These are phyloP conservation scores for Debaryomyces psychrophilus DNA, from an alignment of 1,139 yeast genomes.

Conservation along the genomic window DNA sequence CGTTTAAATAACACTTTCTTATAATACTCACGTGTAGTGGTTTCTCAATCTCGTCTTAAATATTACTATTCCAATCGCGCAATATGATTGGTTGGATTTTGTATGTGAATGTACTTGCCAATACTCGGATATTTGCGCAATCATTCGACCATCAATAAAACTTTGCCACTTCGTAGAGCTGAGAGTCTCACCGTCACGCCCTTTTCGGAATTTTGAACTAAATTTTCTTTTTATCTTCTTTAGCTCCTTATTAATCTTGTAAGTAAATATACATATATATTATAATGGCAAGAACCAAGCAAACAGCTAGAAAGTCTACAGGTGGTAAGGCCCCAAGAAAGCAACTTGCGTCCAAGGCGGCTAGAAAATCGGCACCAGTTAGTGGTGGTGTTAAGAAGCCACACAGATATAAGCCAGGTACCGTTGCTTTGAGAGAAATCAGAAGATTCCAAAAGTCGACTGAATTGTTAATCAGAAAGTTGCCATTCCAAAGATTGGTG, in stretches of 20 bases:
- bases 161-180: conserved; percentile 8
- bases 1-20: conserved; percentile 5
- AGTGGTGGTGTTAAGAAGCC: conserved; percentile 58
- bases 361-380: conserved; percentile 57
- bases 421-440: conserved; percentile 58
- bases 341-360: conserved; percentile 57
- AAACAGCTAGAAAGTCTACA: conserved; percentile 57
- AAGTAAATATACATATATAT: conserved; percentile 1
- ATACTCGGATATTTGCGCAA: conserved; percentile 7
- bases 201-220: neutral
- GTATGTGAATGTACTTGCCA: conserved; percentile 4
- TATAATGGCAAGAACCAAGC: conserved; percentile 55
- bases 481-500: conserved; percentile 54
- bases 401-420: conserved; percentile 60
- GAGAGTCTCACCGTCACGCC: conserved; percentile 6
- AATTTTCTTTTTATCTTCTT: conserved; percentile 1
- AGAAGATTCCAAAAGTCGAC: conserved; percentile 58
- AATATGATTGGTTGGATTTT: conserved; percentile 13
- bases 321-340: conserved; percentile 61
- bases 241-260: neutral
- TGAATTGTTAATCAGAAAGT: conserved; percentile 54
- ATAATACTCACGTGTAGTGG: neutral
- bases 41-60: neutral
- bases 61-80: neutral
- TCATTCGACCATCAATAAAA: conserved; percentile 1